phyloP scores from a whole-genome alignment of 2,329 filamentous ascomycete genomes.

The Thielaviopsis populi region DNA sequence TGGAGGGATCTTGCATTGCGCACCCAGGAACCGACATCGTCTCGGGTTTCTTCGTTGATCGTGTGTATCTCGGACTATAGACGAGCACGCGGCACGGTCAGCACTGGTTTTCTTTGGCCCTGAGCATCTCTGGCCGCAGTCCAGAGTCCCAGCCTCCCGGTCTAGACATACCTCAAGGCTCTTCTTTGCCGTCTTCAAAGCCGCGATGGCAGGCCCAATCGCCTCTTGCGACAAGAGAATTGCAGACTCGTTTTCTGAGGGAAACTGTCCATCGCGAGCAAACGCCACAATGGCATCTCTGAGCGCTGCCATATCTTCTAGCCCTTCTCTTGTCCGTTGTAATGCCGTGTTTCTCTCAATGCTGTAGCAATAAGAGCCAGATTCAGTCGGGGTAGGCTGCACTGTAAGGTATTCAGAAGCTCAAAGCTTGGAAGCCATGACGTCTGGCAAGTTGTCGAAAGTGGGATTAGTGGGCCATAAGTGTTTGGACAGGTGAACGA shows the following conservation, averaged over 20 bases:
- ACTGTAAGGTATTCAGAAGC: neutral
- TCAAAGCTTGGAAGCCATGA: slow-evolving; percentile 6
- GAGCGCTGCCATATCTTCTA: slow-evolving; percentile 18
- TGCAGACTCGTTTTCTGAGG: slow-evolving; percentile 25
- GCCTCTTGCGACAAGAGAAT: slow-evolving; percentile 27
- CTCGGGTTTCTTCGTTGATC: slow-evolving; percentile 61
- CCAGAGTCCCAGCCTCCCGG: neutral
- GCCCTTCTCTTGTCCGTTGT: neutral
- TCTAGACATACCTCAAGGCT: slow-evolving; percentile 27
- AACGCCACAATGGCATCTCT: slow-evolving; percentile 30
- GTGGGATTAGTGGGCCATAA: slow-evolving; percentile 9
- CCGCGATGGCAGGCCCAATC: slow-evolving; percentile 28
- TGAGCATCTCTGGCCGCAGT: neutral
- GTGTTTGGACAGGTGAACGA: neutral
- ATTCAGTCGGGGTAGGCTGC: neutral
- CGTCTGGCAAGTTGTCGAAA: slow-evolving; percentile 9
- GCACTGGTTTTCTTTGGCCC: neutral
- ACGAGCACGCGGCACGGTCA: slow-evolving; percentile 2
- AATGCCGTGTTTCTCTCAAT: neutral
- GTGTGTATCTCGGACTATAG: slow-evolving; percentile 52
- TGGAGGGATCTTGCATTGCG: slow-evolving; percentile 70
- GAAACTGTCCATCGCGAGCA: slow-evolving; percentile 28
- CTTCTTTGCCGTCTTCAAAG: slow-evolving; percentile 25
- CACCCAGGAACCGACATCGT: slow-evolving; percentile 77
- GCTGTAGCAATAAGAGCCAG: neutral